Evolutionary conservation across 441 rosid genomes (phyloP).

Genomic region (Populus tomentosa): DNA sequence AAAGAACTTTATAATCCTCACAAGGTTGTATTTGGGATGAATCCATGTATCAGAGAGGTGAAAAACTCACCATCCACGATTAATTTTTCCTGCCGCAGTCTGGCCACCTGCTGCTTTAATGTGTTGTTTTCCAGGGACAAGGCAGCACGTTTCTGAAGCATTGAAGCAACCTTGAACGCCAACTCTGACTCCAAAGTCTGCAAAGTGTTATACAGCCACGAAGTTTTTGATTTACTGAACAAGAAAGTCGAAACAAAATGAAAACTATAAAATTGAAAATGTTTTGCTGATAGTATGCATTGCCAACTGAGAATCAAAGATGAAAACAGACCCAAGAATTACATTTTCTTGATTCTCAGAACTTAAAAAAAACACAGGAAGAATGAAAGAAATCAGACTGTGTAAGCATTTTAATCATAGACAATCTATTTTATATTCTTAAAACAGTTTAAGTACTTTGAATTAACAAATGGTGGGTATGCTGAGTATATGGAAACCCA

Average conservation of each 20-base stretch:
- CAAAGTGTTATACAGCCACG: background rate
- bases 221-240: background rate
- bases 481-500: background rate
- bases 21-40: background rate
- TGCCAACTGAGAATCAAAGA: no score
- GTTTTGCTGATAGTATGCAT: background rate
- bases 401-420: no score
- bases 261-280: background rate
- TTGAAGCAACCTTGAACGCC: conserved; percentile 45
- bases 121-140: conserved; percentile 57
- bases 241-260: background rate
- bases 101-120: conserved; percentile 54
- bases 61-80: conserved; percentile 44
- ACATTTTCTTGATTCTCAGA: no score
- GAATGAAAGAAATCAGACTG: no score
- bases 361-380: no score
- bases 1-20: background rate
- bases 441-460: no score
- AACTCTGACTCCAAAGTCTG: conserved; percentile 60
- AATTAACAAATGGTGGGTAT: background rate
- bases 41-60: background rate
- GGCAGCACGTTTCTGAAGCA: conserved; percentile 55
- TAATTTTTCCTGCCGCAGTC: conserved; percentile 52
- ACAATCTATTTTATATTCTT: no score
- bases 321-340: no score